These are phyloP conservation scores for Solanum chilense DNA, from an alignment of 257 asterid genomes.

Conservation along the genomic window DNA sequence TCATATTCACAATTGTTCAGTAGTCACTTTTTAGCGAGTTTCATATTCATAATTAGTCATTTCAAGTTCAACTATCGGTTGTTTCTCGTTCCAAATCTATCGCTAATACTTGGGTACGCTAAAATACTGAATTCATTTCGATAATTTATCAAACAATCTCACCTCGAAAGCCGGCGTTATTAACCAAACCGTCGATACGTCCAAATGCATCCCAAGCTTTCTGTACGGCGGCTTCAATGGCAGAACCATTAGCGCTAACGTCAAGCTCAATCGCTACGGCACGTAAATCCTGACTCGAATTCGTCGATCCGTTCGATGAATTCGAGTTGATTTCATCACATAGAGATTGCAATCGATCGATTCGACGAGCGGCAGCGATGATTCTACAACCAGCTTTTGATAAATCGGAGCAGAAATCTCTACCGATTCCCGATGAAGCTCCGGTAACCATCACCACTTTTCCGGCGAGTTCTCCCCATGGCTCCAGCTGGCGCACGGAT, in stretches of 20 bases:
- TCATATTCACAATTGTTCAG: not conserved
- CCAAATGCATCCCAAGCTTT: constrained; percentile 65
- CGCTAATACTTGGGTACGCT: not conserved
- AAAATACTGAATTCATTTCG: not conserved
- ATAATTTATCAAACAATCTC: not conserved
- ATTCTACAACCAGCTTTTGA: constrained; percentile 64
- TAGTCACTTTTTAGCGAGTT: not conserved
- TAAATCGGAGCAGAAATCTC: constrained; percentile 50
- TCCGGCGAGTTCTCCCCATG: constrained; percentile 43
- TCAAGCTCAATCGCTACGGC: constrained; percentile 69
- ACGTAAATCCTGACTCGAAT: not conserved
- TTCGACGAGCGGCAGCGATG: constrained; percentile 60
- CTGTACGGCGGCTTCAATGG: constrained; percentile 30
- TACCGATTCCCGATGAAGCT: constrained; percentile 79
- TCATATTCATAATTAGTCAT: not conserved
- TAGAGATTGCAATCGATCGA: constrained; percentile 36
- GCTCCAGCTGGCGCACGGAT: constrained; percentile 27
- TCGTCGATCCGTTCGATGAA: not conserved
- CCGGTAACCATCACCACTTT: constrained; percentile 77
- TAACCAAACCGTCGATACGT: constrained; percentile 41
- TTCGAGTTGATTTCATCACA: constrained; percentile 39
- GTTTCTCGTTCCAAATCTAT: not conserved
- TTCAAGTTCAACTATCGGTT: not conserved
- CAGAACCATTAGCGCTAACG: constrained; percentile 19
- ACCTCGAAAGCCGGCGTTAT: constrained; percentile 75